A percentile compares a stretch with the other conserved stretches of the same genome.
Conservation (phyloP, 2,329 filamentous ascomycete genomes). For the Aspergillus sp. region DNA sequence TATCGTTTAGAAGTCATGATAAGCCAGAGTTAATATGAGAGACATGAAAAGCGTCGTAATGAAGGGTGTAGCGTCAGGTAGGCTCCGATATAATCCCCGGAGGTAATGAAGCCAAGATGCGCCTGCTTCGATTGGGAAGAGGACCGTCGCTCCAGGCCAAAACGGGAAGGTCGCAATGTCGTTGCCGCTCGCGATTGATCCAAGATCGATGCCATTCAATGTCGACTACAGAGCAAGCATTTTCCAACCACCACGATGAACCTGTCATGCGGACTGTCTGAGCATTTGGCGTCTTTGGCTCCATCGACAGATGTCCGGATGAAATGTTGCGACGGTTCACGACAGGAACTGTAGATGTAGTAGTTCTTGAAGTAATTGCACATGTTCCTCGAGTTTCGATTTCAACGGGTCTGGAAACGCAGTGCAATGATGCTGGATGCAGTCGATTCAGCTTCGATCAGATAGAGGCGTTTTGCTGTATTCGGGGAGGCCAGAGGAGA, state of each 20-base stretch:
- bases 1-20: too few relatives aligned
- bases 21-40: background rate
- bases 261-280: constrained; percentile 69
- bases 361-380: constrained; percentile 72
- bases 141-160: background rate
- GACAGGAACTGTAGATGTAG: constrained; percentile 73
- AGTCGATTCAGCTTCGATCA: background rate
- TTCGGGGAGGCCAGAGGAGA: background rate
- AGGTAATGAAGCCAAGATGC: constrained; percentile 1
- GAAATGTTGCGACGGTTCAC: constrained; percentile 70
- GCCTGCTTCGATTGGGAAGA: background rate
- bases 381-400: constrained; percentile 42
- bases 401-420: background rate
- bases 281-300: constrained; percentile 60
- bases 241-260: constrained; percentile 70
- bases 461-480: background rate
- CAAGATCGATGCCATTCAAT: constrained; percentile 16
- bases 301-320: constrained; percentile 70
- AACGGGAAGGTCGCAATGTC: background rate
- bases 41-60: background rate
- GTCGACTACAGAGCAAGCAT: constrained; percentile 55
- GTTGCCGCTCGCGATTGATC: background rate
- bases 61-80: background rate
- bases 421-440: background rate
- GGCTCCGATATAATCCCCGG: background rate